Evolutionary conservation across 805 yeast genomes (phyloP), one percentile per base, ranked within the genome.

Genomic region (Saccharomycopsis sp.): DNA sequence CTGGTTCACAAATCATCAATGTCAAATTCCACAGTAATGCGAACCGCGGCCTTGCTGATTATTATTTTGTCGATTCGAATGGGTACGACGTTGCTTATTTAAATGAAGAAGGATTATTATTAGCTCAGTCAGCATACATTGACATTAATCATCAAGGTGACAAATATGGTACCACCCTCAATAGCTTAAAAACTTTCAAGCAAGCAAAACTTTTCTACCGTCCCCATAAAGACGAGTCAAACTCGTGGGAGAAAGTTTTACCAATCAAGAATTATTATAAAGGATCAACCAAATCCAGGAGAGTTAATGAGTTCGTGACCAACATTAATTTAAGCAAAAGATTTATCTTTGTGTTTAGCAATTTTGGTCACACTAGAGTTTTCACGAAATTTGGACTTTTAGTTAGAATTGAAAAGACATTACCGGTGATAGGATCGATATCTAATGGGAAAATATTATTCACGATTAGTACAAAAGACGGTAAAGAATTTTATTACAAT

Each of bases 21-120:
- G 86, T 89, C 1, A 76, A 86, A 11, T 90, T 93, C 57, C 87
- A 86, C 56, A 97, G 90, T 59, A 69, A 82, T 43, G 5, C 21
- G 7, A 4, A 29, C 57, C n/a, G n/a, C n/a, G n/a, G n/a, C n/a
- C n/a, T n/a, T n/a, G 75, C 79, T 46, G 96, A 87, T 55, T 86
- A 86, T 56, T 90, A 87, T 62, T 89, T 90, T 63, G 81, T 79
- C 39, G 97, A 90, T 61, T 61, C 75, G 38, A 70, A 72, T 49
- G 72, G 75, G 11, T 86, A 71, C 61, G 95, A 87, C 58, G 62
- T 86, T 42, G 90, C 95, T 22, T 75, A 84, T 1, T 68, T 90
- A 56, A 80, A 81, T 41, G 73, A 71, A 14, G 70, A 68, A 1
- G 96, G 93, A 1, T 62, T 82, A 2, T 57, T 86, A 3, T 71